Evolutionary conservation across 2,329 filamentous ascomycete species (phyloP).

Genomic region (Ceratocystis albifundus): DNA sequence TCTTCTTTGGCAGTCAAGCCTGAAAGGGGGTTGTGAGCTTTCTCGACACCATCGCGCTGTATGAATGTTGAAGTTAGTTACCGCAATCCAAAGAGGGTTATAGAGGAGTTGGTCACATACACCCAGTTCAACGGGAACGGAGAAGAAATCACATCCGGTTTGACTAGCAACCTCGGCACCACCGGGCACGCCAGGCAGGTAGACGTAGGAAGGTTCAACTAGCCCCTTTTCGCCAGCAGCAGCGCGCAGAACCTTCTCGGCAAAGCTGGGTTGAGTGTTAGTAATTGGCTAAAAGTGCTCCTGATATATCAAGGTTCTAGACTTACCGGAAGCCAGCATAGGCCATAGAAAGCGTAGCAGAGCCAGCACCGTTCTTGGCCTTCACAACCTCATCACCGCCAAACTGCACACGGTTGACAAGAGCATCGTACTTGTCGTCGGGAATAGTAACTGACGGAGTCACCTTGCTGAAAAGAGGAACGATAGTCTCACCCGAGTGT

Average conservation of each 20-base stretch:
- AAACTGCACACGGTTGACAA: conserved; percentile 93
- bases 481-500: conserved; percentile 96
- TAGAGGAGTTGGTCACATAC: conserved; percentile 46
- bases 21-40: conserved; percentile 68
- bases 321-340: conserved; percentile 82
- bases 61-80: conserved; percentile 27
- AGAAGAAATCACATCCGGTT: conserved; percentile 86
- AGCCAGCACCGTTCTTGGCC: conserved; percentile 85
- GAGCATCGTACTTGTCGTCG: conserved; percentile 74
- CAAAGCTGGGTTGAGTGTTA: conserved; percentile 47
- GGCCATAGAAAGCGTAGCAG: conserved; percentile 87
- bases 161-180: conserved; percentile 77
- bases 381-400: conserved; percentile 95
- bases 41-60: conserved; percentile 72
- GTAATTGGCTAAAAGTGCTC: conserved; percentile 28
- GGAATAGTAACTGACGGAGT: conserved; percentile 70
- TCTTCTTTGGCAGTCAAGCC: conserved; percentile 78
- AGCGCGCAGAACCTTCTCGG: conserved; percentile 87
- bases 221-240: conserved; percentile 81
- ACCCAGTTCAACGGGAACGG: conserved; percentile 87
- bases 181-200: conserved; percentile 78
- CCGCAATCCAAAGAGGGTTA: neutral
- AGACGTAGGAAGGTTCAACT: conserved; percentile 89
- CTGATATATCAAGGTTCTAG: neutral
- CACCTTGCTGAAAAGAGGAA: conserved; percentile 90